A percentile compares a stretch with the other conserved stretches of the same genome.
phyloP scores from a whole-genome alignment of 305 asterid genomes.

The Rubia tinctorum region DNA sequence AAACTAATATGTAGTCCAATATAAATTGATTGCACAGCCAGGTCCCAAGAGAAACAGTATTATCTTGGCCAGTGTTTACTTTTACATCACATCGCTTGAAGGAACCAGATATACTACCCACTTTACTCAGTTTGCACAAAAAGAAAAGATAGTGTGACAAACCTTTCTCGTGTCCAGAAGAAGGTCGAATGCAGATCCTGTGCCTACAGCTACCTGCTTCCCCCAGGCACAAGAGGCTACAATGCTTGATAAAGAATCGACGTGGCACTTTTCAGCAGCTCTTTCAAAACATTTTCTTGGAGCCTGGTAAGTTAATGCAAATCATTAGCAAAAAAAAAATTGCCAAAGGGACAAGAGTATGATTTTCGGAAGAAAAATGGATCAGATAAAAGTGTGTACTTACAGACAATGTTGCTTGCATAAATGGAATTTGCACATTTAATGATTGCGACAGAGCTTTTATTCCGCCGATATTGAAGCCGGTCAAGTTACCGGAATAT shows the following conservation, averaged over 20 bases:
- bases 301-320: constrained; percentile 48
- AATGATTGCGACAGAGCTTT: constrained; percentile 75
- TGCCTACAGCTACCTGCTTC: constrained; percentile 86
- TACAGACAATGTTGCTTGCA: constrained; percentile 89
- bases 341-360: constrained; percentile 13
- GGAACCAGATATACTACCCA: not conserved
- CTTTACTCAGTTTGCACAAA: not conserved
- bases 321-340: constrained; percentile 17
- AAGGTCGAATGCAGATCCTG: constrained; percentile 91
- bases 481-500: constrained; percentile 81
- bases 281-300: constrained; percentile 92
- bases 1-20: not conserved
- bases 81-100: not conserved
- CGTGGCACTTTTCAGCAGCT: constrained; percentile 95
- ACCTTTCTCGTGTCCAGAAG: constrained; percentile 94
- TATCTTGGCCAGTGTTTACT: not conserved
- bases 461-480: constrained; percentile 92
- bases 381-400: constrained; percentile 26
- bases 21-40: not conserved
- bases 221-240: constrained; percentile 99
- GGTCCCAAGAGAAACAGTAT: not conserved
- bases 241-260: constrained; percentile 75
- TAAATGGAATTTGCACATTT: constrained; percentile 84
- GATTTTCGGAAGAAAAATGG: constrained; percentile 17
- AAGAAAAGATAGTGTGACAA: constrained; percentile 13